Conservation (phyloP, 768 basidiomycete species). For the Leucocoprinus leucothites region DNA sequence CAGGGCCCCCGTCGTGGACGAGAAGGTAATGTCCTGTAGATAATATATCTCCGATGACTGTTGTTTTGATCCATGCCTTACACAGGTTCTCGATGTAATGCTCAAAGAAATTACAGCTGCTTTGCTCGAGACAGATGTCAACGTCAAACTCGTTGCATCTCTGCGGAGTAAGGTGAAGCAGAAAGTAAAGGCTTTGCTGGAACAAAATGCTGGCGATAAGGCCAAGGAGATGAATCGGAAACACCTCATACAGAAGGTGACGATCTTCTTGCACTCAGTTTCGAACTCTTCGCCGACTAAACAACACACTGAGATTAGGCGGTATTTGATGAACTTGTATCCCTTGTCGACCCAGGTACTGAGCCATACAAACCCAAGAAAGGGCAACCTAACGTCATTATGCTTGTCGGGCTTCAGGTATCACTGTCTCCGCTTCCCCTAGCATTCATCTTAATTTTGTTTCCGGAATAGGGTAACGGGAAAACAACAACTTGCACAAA, state of each 20-base stretch:
- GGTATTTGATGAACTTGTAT: conserved; percentile 94
- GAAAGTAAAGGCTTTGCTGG: conserved; percentile 82
- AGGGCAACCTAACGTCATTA: conserved; percentile 89
- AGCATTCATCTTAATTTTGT: not conserved
- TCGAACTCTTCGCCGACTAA: not conserved
- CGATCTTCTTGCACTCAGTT: not conserved
- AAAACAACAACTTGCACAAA: conserved; percentile 99
- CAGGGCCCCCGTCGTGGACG: conserved; percentile 84
- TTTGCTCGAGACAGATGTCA: conserved; percentile 94
- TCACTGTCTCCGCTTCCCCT: conserved; percentile 17
- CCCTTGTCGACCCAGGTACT: conserved; percentile 91
- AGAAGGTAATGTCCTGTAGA: conserved; percentile 59
- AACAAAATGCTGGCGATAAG: conserved; percentile 60
- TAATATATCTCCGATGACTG: not conserved
- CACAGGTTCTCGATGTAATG: conserved; percentile 86
- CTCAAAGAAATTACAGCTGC: conserved; percentile 96
- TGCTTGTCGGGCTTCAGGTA: conserved; percentile 97
- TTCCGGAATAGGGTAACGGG: conserved; percentile 76
- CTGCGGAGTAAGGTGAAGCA: conserved; percentile 87
- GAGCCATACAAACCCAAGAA: conserved; percentile 97
- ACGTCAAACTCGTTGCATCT: conserved; percentile 91
- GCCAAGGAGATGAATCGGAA: conserved; percentile 80
- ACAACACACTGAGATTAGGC: conserved; percentile 46
- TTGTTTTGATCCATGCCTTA: not conserved
- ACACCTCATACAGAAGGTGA: conserved; percentile 88